These are phyloP conservation scores for Pulveroboletus sp. DNA, from an alignment of 768 basidiomycete species.

Conservation along the genomic window DNA sequence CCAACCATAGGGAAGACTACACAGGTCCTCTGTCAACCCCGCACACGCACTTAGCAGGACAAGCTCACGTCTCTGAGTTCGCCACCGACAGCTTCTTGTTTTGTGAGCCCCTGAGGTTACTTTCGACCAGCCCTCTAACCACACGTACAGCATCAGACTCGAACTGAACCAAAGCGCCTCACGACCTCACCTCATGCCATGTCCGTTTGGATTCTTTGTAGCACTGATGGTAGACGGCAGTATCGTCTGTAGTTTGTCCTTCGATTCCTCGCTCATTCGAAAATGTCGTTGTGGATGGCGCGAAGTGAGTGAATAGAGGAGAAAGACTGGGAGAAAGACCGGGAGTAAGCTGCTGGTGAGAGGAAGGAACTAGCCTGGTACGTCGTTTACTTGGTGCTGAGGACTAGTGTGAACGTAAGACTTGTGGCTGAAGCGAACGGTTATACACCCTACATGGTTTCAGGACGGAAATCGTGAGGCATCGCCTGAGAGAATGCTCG, in stretches of 20 bases:
- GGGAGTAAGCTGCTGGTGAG: not conserved
- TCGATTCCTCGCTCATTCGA: constrained; percentile 3
- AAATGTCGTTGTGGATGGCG: not conserved
- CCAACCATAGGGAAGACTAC: constrained; percentile 25
- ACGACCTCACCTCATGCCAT: constrained; percentile 9
- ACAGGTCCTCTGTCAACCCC: constrained; percentile 1
- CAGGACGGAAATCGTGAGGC: constrained; percentile 8
- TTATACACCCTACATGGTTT: constrained; percentile 1
- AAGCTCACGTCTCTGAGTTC: constrained; percentile 9
- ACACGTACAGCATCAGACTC: not conserved
- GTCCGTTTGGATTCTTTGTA: not conserved
- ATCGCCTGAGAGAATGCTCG: not conserved
- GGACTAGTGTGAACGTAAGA: not conserved
- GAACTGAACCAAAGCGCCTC: not conserved
- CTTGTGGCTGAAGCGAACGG: not conserved
- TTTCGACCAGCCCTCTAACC: constrained; percentile 1
- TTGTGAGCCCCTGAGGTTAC: constrained; percentile 17
- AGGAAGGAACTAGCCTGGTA: not conserved
- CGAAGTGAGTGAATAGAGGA: not conserved
- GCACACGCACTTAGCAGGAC: not conserved
- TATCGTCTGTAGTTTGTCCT: constrained; percentile 6
- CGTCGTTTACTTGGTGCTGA: not conserved
- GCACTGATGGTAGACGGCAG: constrained; percentile 14
- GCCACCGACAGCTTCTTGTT: not conserved
- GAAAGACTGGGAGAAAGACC: no score